Evolutionary conservation across 495 filamentous ascomycete species (phyloP), one percentile per base, ranked within the genome.

Genomic region (Trichocladium uniseriatum): DNA sequence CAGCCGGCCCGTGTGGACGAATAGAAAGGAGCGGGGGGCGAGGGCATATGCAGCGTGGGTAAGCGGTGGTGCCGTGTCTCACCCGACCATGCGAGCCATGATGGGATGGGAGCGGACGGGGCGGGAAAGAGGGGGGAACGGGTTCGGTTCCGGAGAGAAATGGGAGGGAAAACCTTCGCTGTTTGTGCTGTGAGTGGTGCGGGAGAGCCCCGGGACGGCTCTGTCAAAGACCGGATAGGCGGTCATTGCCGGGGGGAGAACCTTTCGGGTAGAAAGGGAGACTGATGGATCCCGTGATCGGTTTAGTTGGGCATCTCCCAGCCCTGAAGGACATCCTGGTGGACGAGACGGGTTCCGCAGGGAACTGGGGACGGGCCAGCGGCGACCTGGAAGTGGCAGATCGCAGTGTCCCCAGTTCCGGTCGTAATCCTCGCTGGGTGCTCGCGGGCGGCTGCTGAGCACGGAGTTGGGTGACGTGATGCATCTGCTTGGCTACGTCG

Each of bases 401-500:
- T 41, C 24, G 11, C 6, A 14, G 20, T 27, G 16, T 15, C 10
- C 7, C 19, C 21, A 20, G 38, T 24, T 24, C 20, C 31, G 5
- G 5, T 27, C 16, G 38, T 18, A 24, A 29, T 41, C 24, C 24
- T 38, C 6, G 3, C n/a, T n/a, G n/a, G n/a, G n/a, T n/a, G n/a
- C 20, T 27, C 24, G 24, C 24, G 24, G 24, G 38, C 42, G 38
- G 50, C 28, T 38, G 44, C 22, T 32, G 39, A 14, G 15, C 13
- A 16, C 11, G 24, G 27, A 35, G 41, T 10, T 42, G 46, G 43
- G 42, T 37, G 47, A 55, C 28, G 53, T 38, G 46, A 38, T 32
- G 24, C 11, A 11, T 7, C 5, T 19, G 38, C 42, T 40, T 35
- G 44, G 39, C 31, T 45, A 38, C 19, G 43, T 24, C 31, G 29